Evolutionary conservation across 1,139 yeast genomes (phyloP).

Genomic region (Blastobotrys proliferans): DNA sequence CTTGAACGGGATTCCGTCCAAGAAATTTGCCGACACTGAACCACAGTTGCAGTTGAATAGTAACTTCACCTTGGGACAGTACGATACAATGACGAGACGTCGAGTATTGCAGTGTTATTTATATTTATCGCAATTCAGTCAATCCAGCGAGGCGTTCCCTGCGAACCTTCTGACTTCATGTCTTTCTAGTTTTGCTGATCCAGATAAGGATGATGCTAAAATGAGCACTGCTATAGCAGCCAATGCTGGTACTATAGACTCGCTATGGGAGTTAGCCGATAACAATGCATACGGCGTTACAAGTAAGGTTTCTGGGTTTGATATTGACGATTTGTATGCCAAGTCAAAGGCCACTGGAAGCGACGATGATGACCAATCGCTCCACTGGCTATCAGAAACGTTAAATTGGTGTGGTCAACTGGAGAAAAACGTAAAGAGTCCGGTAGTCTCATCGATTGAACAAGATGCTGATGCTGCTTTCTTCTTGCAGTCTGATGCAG

Average conservation of each 20-base stretch:
- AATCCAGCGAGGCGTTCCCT: conserved; percentile 29
- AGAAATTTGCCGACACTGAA: conserved; percentile 29
- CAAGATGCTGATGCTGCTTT: conserved; percentile 28
- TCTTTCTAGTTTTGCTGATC: conserved; percentile 35
- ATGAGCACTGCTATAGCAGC: conserved; percentile 35
- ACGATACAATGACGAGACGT: conserved; percentile 30
- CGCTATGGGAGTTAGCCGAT: conserved; percentile 34
- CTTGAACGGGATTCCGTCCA: conserved; percentile 28
- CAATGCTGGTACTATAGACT: conserved; percentile 31
- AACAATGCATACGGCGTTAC: conserved; percentile 36
- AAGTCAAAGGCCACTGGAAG: background rate
- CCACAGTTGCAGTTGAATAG: conserved; percentile 24
- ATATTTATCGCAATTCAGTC: conserved; percentile 26
- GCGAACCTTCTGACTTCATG: conserved; percentile 36
- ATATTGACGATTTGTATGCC: conserved; percentile 9
- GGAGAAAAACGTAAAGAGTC: conserved; percentile 22
- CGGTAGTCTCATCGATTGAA: conserved; percentile 26
- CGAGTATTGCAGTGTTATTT: conserved; percentile 37
- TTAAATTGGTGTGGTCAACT: conserved; percentile 22
- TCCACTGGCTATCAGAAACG: conserved; percentile 30
- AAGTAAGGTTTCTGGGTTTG: conserved; percentile 28
- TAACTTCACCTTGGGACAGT: conserved; percentile 28
- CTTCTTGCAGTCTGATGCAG: conserved; percentile 6
- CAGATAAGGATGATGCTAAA: conserved; percentile 27
- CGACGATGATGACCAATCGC: conserved; percentile 22